Conservation (phyloP, 2,329 filamentous ascomycete species). For the Parastagonospora avenae region DNA sequence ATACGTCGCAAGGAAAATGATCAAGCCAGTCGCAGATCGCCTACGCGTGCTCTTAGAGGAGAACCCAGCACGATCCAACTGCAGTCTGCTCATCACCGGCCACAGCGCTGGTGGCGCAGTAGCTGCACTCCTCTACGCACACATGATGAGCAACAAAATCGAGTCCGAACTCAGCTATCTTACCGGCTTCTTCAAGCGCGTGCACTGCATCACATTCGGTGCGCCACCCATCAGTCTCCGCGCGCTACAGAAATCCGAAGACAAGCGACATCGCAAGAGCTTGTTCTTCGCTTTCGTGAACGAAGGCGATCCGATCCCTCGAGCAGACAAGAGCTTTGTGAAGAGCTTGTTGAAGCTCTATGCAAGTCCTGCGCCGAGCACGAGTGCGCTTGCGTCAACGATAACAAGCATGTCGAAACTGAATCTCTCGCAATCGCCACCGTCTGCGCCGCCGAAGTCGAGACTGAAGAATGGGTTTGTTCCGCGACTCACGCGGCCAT, state of each 20-base stretch:
- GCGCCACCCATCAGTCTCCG: slow-evolving; percentile 76
- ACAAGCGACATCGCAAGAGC: slow-evolving; percentile 61
- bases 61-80: slow-evolving; percentile 66
- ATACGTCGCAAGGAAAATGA: slow-evolving; percentile 74
- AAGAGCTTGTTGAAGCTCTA: slow-evolving; percentile 74
- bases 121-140: slow-evolving; percentile 76
- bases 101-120: slow-evolving; percentile 87
- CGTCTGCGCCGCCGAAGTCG: slow-evolving; percentile 17
- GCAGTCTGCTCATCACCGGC: slow-evolving; percentile 80
- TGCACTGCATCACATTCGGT: slow-evolving; percentile 88
- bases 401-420: slow-evolving; percentile 31
- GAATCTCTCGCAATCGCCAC: slow-evolving; percentile 20
- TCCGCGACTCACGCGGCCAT: slow-evolving; percentile 19
- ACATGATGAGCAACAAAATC: slow-evolving; percentile 72
- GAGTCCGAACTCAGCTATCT: slow-evolving; percentile 72
- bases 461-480: slow-evolving; percentile 14
- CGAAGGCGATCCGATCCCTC: slow-evolving; percentile 79
- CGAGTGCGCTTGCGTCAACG: slow-evolving; percentile 15
- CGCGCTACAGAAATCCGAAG: slow-evolving; percentile 65
- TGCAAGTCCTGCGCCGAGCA: slow-evolving; percentile 61
- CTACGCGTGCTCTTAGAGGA: slow-evolving; percentile 73
- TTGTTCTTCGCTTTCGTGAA: slow-evolving; percentile 82
- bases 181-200: slow-evolving; percentile 72
- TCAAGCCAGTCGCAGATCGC: slow-evolving; percentile 71
- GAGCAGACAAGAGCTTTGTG: slow-evolving; percentile 79